These are phyloP conservation scores for Prosopis cineraria DNA, from an alignment of 306 rosid genomes.

Conservation along the genomic window DNA sequence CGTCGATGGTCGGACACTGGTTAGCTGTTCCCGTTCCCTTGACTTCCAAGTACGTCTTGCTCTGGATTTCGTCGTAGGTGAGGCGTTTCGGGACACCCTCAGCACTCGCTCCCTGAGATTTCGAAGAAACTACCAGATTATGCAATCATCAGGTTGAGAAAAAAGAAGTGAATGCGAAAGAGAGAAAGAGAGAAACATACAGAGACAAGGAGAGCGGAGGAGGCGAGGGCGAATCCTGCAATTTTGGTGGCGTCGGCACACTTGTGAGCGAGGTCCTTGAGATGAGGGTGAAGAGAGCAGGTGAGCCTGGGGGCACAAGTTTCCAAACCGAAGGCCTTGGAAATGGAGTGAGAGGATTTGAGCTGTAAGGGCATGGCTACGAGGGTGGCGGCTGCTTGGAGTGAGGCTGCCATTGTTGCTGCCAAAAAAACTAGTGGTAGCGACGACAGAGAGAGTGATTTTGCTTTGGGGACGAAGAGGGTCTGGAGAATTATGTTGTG, in stretches of 20 bases:
- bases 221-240: slow-evolving; percentile 96
- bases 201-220: slow-evolving; percentile 96
- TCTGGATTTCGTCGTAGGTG: slow-evolving; percentile 91
- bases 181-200: slow-evolving; percentile 39
- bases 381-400: slow-evolving; percentile 92
- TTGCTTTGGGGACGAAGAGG: slow-evolving; percentile 35
- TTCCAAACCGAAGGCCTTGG: slow-evolving; percentile 49
- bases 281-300: slow-evolving; percentile 46
- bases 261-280: slow-evolving; percentile 71
- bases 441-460: slow-evolving; percentile 10
- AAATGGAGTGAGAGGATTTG: slow-evolving; percentile 57
- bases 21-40: slow-evolving; percentile 94
- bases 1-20: slow-evolving; percentile 94
- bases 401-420: slow-evolving; percentile 84
- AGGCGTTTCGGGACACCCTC: slow-evolving; percentile 88
- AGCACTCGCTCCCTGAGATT: slow-evolving; percentile 87
- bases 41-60: slow-evolving; percentile 92
- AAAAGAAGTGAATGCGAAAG: background rate
- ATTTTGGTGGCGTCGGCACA: slow-evolving; percentile 80
- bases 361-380: slow-evolving; percentile 59
- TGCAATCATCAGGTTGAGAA: no score
- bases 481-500: slow-evolving; percentile 45
- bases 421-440: background rate
- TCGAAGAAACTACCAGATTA: background rate
- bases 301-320: slow-evolving; percentile 26